Percentiles rank a stretch among this genome's conserved stretches.
These are phyloP conservation scores for Pseudocercospora pini-densiflorae DNA, from an alignment of 2,329 filamentous ascomycete genomes.

Conservation along the genomic window DNA sequence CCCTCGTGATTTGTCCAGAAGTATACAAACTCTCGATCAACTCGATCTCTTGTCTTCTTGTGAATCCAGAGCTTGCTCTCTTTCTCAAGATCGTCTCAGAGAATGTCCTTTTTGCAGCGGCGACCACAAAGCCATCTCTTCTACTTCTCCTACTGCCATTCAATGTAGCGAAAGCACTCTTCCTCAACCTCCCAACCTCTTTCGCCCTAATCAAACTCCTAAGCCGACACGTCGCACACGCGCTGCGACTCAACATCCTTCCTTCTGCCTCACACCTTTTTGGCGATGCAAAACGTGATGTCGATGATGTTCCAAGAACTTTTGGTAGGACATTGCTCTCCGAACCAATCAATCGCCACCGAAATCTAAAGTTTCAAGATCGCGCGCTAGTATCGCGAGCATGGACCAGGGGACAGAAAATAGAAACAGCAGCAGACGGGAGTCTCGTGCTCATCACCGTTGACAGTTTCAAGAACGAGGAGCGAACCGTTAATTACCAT, in stretches of 20 bases:
- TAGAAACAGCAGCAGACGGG: not conserved
- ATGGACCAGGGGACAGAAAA: not conserved
- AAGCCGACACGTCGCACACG: slow-evolving; percentile 21
- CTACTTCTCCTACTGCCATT: not conserved
- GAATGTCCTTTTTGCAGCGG: not conserved
- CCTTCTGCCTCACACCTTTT: not conserved
- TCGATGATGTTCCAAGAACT: not conserved
- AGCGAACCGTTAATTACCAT: not conserved
- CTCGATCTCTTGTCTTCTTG: slow-evolving; percentile 23
- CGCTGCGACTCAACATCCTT: not conserved
- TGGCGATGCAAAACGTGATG: not conserved
- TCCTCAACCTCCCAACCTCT: slow-evolving; percentile 16
- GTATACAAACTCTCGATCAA: slow-evolving; percentile 26
- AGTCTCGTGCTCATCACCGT: not conserved
- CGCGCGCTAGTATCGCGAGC: not conserved
- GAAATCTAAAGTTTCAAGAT: not conserved
- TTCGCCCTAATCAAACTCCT: slow-evolving; percentile 19
- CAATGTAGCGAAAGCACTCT: not conserved
- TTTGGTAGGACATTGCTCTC: not conserved
- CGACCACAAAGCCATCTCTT: not conserved
- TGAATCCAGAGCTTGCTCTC: slow-evolving; percentile 18
- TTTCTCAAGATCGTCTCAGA: not conserved
- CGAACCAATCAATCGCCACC: not conserved
- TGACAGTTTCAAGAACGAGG: not conserved
- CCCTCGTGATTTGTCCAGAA: slow-evolving; percentile 23